Conservation (phyloP, 345 rosid species). For the Isatis tinctoria region DNA sequence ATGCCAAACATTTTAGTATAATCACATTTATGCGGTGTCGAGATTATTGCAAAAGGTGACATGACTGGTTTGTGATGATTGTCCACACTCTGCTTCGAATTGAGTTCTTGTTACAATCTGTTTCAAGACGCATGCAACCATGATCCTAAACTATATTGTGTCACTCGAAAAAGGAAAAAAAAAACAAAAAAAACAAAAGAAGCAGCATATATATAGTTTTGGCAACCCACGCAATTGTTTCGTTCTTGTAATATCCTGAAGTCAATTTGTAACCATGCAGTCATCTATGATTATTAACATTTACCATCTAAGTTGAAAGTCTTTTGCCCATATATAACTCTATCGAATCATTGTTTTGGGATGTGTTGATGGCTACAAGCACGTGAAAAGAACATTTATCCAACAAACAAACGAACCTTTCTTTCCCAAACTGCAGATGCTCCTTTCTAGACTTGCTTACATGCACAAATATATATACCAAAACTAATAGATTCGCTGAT, state of each 20-base stretch:
- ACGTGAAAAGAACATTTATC: slow-evolving; percentile 21
- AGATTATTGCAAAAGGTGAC: neutral
- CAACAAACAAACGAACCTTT: slow-evolving; percentile 2
- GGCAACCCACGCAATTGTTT: neutral
- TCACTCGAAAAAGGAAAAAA: neutral
- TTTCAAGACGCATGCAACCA: neutral
- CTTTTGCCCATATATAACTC: neutral
- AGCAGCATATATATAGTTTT: no score
- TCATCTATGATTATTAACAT: neutral
- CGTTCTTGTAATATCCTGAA: neutral
- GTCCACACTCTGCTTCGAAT: neutral
- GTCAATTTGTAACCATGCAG: no score
- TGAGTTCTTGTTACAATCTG: neutral
- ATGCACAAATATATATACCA: neutral
- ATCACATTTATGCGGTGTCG: neutral
- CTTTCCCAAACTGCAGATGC: slow-evolving; percentile 9
- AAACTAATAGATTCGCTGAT: slow-evolving; percentile 11
- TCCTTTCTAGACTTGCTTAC: slow-evolving; percentile 6
- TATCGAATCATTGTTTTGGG: neutral
- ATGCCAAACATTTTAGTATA: neutral
- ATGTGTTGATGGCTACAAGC: neutral
- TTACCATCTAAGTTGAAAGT: neutral
- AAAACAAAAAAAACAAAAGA: neutral
- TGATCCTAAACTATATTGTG: neutral
- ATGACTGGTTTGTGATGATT: neutral